These are phyloP conservation scores for Penicillium paneum DNA, from an alignment of 2,329 filamentous ascomycete genomes.

Conservation along the genomic window DNA sequence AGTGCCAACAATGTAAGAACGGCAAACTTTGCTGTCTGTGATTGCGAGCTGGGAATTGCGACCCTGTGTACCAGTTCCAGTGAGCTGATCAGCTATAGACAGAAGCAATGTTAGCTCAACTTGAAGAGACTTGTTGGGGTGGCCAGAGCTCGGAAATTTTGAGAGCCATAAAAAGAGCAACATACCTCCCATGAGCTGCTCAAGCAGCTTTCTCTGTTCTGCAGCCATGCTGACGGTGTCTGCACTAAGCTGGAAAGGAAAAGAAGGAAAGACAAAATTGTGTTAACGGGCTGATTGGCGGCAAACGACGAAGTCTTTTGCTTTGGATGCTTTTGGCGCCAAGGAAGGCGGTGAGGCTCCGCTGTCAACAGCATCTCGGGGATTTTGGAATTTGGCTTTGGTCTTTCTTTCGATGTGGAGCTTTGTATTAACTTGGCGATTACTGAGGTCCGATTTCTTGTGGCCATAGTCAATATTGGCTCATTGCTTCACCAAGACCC, in stretches of 20 bases:
- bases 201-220: slow-evolving; percentile 96
- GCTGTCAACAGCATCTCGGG: slow-evolving; percentile 11
- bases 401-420: slow-evolving; percentile 4
- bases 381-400: background rate
- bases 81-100: slow-evolving; percentile 59
- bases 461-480: background rate
- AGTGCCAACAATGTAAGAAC: slow-evolving; percentile 86
- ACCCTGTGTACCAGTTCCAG: slow-evolving; percentile 71
- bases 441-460: slow-evolving; percentile 2
- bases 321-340: slow-evolving; percentile 21
- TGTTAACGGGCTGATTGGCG: slow-evolving; percentile 9
- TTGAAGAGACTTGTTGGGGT: slow-evolving; percentile 4
- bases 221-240: slow-evolving; percentile 67
- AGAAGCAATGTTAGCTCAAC: slow-evolving; percentile 27
- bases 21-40: slow-evolving; percentile 89
- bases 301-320: slow-evolving; percentile 11
- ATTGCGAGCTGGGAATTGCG: slow-evolving; percentile 80
- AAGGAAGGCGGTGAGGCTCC: slow-evolving; percentile 25
- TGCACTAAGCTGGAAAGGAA: slow-evolving; percentile 4
- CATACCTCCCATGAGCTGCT: slow-evolving; percentile 72
- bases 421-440: slow-evolving; percentile 7
- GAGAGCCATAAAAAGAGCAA: slow-evolving; percentile 2
- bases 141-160: slow-evolving; percentile 9
- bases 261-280: slow-evolving; percentile 6
- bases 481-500: background rate